Conservation (phyloP, 2,329 filamentous ascomycete genomes). For the Huntiella bhutanensis region DNA sequence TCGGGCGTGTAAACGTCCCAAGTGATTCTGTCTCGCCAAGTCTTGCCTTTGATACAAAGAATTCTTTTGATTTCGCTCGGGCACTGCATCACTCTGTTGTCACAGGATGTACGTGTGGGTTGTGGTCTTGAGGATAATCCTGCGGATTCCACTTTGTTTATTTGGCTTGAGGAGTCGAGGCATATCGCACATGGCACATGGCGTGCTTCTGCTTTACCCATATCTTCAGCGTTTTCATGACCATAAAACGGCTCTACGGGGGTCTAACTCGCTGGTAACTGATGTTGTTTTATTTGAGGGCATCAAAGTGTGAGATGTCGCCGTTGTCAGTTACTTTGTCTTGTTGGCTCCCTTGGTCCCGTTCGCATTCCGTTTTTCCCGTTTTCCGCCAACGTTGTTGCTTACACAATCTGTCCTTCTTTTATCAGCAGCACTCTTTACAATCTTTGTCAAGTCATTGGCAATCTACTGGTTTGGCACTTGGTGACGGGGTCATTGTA, state of each 20-base stretch:
- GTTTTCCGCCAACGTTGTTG: neutral
- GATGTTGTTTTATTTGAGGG: neutral
- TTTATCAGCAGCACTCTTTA: no score
- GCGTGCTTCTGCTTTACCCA: neutral
- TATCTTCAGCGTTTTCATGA: neutral
- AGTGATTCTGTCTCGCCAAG: neutral
- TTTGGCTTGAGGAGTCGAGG: neutral
- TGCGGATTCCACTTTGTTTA: neutral
- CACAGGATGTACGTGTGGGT: no score
- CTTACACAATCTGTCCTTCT: neutral
- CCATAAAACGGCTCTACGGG: neutral
- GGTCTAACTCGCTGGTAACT: neutral
- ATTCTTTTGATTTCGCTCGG: no score
- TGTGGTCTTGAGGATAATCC: neutral
- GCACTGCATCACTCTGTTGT: no score
- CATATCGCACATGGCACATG: neutral
- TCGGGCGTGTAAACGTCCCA: conserved; percentile 29
- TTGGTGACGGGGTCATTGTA: no score
- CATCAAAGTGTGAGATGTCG: neutral
- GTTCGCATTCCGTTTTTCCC: neutral
- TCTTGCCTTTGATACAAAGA: no score
- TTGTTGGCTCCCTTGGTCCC: neutral
- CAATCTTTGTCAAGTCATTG: no score
- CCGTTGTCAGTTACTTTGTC: no score
- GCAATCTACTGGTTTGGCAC: no score